phyloP scores from a whole-genome alignment of 306 rosid genomes.

The Lathyrus oleraceus region DNA sequence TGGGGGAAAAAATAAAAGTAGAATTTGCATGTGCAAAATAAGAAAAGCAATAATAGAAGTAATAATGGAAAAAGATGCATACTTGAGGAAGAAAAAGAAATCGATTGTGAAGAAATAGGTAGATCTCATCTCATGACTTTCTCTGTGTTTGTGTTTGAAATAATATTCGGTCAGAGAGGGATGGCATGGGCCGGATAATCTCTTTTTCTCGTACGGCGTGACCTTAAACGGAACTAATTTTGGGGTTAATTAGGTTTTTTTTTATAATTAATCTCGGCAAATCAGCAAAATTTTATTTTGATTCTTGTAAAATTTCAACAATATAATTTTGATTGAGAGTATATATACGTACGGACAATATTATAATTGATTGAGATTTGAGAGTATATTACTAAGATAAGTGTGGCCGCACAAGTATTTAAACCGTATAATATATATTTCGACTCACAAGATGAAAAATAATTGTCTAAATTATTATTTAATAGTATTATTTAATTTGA shows the following conservation, averaged over 20 bases:
- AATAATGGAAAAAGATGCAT: slow-evolving; percentile 4
- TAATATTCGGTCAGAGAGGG: slow-evolving; percentile 22
- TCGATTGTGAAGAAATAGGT: slow-evolving; percentile 17
- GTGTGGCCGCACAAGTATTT: too few species aligned
- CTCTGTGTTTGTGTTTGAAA: background rate
- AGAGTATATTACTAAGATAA: too few species aligned
- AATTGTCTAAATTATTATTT: too few species aligned
- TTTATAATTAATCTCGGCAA: background rate
- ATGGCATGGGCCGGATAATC: slow-evolving; percentile 26
- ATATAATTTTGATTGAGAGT: too few species aligned
- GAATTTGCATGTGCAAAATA: background rate
- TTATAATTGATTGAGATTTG: too few species aligned
- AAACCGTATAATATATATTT: too few species aligned
- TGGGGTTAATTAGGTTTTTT: background rate
- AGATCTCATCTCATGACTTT: slow-evolving; percentile 43
- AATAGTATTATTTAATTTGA: too few species aligned
- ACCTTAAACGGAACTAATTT: background rate
- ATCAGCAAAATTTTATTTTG: too few species aligned
- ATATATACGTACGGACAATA: too few species aligned
- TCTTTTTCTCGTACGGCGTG: slow-evolving; percentile 33
- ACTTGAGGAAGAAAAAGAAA: slow-evolving; percentile 30
- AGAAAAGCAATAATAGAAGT: background rate
- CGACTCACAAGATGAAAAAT: too few species aligned
- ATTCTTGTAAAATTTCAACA: too few species aligned
- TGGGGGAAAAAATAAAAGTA: too few species aligned